Evolutionary conservation across 2,329 filamentous ascomycete species (phyloP).

Genomic region (Pseudofabraea citricarpa): DNA sequence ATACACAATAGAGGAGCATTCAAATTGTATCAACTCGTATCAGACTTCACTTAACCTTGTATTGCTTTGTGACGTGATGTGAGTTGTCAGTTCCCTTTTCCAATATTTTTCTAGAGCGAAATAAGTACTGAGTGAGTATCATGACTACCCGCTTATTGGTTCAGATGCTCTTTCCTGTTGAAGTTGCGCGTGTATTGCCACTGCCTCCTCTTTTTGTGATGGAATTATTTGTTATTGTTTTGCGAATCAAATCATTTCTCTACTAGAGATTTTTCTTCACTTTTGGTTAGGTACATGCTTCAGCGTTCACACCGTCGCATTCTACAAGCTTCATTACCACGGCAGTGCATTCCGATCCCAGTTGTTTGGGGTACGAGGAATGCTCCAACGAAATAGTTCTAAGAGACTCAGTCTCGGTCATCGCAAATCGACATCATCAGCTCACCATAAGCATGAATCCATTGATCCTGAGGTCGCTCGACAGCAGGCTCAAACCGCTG

Average conservation of each 20-base stretch:
- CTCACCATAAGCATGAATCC: slow-evolving; percentile 41
- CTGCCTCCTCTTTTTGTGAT: no score
- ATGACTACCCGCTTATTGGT: no score
- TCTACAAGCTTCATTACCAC: slow-evolving; percentile 22
- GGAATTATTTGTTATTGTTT: no score
- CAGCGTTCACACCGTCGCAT: slow-evolving; percentile 19
- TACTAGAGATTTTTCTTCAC: slow-evolving; percentile 14
- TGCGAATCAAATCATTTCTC: slow-evolving; percentile 17
- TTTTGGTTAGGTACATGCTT: slow-evolving; percentile 26
- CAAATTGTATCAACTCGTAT: slow-evolving; percentile 10
- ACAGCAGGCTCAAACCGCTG: slow-evolving; percentile 58
- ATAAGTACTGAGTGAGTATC: no score
- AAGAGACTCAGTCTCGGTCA: slow-evolving; percentile 35
- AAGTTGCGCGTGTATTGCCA: no score
- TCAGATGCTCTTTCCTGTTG: no score
- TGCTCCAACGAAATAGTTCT: slow-evolving; percentile 36
- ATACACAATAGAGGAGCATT: slow-evolving; percentile 16
- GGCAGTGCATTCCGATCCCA: slow-evolving; percentile 14
- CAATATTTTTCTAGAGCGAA: no score
- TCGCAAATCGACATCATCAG: slow-evolving; percentile 50
- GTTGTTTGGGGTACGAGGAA: slow-evolving; percentile 15
- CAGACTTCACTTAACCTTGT: no score
- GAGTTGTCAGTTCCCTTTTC: no score
- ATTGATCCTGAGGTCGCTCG: slow-evolving; percentile 45
- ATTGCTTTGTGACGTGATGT: no score